These are phyloP conservation scores for Pichia californica DNA, from an alignment of 805 yeast genomes.

Conservation along the genomic window DNA sequence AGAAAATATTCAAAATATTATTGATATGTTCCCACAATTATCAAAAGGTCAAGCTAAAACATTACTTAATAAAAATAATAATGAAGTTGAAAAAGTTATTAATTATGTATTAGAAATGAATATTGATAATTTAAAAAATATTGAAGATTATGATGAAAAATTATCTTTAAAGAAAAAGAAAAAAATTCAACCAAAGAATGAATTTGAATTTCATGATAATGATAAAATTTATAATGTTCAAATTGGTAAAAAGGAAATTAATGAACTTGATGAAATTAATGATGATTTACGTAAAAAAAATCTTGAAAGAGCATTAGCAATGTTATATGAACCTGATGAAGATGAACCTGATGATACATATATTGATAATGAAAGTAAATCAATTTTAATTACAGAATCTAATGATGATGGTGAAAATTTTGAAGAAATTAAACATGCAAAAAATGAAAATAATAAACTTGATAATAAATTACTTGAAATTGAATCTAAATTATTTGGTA, in stretches of 20 bases:
- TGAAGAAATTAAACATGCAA: not conserved
- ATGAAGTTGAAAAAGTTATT: constrained; percentile 53
- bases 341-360: constrained; percentile 83
- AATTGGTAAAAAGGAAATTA: constrained; percentile 31
- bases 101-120: constrained; percentile 52
- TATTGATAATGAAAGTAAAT: constrained; percentile 41
- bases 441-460: constrained; percentile 28
- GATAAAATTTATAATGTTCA: constrained; percentile 19
- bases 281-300: constrained; percentile 51
- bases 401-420: constrained; percentile 25
- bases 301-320: constrained; percentile 46
- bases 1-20: constrained; percentile 34
- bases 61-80: constrained; percentile 41
- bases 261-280: constrained; percentile 13
- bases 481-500: constrained; percentile 52
- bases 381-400: constrained; percentile 25
- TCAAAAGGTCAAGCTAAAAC: constrained; percentile 39
- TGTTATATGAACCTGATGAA: constrained; percentile 69
- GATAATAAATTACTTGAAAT: constrained; percentile 14
- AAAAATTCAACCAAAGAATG: constrained; percentile 11
- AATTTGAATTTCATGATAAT: constrained; percentile 12
- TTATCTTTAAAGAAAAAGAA: constrained; percentile 1
- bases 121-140: constrained; percentile 37
- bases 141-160: constrained; percentile 26
- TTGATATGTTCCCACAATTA: constrained; percentile 67